Evolutionary conservation across 768 basidiomycete genomes (phyloP), one percentile per base, ranked within the genome.

Genomic region (Boletus eberwhitei): DNA sequence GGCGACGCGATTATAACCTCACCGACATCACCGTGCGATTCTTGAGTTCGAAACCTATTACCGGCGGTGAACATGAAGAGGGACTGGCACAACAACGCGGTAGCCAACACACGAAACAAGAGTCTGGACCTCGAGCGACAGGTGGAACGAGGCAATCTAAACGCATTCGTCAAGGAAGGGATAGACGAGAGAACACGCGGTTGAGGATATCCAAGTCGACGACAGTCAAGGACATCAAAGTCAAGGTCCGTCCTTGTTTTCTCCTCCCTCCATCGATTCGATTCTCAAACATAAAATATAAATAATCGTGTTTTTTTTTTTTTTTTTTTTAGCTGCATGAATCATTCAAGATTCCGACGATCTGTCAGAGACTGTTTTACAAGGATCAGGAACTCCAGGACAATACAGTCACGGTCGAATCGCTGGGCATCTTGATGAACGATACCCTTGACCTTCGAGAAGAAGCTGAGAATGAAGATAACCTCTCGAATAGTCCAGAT

Each of bases 151-250:
- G 87, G 59, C 86, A 89, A 54, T 92, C 90, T 19, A 84, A 80
- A 61, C 85, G 90, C 19, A 75, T 91, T 42, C 83, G 84, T 42
- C 77, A 81, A 62, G 76, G 75, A 16, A 79, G 79, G 65, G 77
- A 81, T 51, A 66, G 74, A 26, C 79, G 76, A 8, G 79, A 80
- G 61, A 72, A 74, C 58, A 77, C 76, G 54, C 79, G 71, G 59
- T 64, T 90, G 46, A 77, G 72, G 12, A 77, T 93, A 42, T 73
- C 75, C 41, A 91, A 88, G 67, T 65, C 71, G 31, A 90, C 81
- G 58, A 84, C 86, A 0, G 78, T 93, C 48, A 90, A 86, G 67
- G 89, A 92, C 16, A 81, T 93, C 62, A 92, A 91, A 69, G 64
- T 88, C 51, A 77, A 81, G 76, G 87, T 90, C 53, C 54, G 81